These are phyloP conservation scores for Colletotrichum endophyticum DNA, from an alignment of 2,329 filamentous ascomycete genomes.

Conservation along the genomic window DNA sequence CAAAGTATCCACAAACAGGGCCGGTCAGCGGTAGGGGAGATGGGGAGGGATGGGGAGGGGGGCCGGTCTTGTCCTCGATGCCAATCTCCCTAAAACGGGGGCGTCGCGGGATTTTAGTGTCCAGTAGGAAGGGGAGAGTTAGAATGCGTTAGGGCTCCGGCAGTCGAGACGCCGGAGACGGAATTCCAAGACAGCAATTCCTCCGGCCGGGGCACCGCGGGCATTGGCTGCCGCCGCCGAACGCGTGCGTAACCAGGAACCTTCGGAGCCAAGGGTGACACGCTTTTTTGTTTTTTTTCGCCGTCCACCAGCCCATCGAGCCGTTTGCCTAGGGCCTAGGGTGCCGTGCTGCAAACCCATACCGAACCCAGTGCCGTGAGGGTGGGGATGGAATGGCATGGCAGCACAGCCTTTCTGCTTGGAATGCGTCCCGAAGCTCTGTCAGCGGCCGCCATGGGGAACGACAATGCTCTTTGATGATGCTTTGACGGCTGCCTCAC, in stretches of 20 bases:
- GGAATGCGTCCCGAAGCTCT: neutral
- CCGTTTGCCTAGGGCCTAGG: neutral
- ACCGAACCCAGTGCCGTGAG: neutral
- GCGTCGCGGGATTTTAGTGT: conserved; percentile 4
- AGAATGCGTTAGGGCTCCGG: conserved; percentile 4
- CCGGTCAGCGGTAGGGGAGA: neutral
- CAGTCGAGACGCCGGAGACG: conserved; percentile 16
- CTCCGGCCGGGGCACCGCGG: conserved; percentile 11
- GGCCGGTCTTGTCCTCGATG: neutral
- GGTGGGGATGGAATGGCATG: neutral
- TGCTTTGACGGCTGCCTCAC: neutral
- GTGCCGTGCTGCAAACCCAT: neutral
- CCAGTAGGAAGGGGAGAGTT: neutral
- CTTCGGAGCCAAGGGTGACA: neutral
- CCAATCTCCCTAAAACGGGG: conserved; percentile 10
- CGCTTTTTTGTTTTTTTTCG: neutral
- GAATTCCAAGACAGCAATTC: conserved; percentile 14
- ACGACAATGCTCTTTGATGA: neutral
- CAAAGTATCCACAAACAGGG: conserved; percentile 4
- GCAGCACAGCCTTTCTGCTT: neutral
- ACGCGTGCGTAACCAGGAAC: neutral
- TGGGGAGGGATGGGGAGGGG: neutral
- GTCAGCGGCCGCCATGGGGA: neutral
- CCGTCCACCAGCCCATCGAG: neutral
- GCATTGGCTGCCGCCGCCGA: conserved; percentile 7